Evolutionary conservation across 495 filamentous ascomycete species (phyloP), one percentile per base, ranked within the genome.

Genomic region (Lasiosphaeria ovina): DNA sequence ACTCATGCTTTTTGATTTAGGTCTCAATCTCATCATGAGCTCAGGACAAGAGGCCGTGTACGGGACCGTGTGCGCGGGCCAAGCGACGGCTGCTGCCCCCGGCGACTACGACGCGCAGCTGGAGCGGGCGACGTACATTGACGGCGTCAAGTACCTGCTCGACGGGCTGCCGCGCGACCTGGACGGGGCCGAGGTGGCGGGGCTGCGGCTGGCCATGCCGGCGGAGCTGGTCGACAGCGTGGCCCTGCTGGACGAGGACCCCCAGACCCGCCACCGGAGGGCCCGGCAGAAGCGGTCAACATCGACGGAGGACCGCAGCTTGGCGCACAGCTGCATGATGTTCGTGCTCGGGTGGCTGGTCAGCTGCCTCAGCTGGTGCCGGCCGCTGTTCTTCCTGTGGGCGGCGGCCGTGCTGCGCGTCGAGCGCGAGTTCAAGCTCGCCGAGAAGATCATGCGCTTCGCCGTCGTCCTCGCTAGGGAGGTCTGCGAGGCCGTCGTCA

Each of bases 101-200:
- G 17, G 24, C 55, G 51, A 50, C 35, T 45, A 57, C n/a, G 33
- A 77, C 60, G 52, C 71, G 9, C 57, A 50, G 0, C 80, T 88
- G 35, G 81, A 82, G 47, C 79, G 89, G n/a, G 80, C 83, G 16
- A 77, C 89, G 1, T 92, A 89, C 68, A 75, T 92, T 32, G 81
- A 86, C 65, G 82, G 85, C 47, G 57, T 89, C 6, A 76, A 81
- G 6, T 90, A 90, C 67, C 75, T 92, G 3, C 79, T 91, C 3
- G 80, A 82, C 53, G 89, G 83, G 0, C 76, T 92, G 0, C 89
- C 90, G 0, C 51, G 66, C 0, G 77, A 89, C 57, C 68, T 92
- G 11, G 82, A 77, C 4, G 63, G 68, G 0, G 71, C 76, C 44
- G 81, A 86, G 54, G 57, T 69, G 36, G 51, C 76, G 34, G 73